A percentile compares a stretch with the other conserved stretches of the same genome.
phyloP scores from a whole-genome alignment of 2,329 filamentous ascomycete genomes.

The Xylariaceae sp. region DNA sequence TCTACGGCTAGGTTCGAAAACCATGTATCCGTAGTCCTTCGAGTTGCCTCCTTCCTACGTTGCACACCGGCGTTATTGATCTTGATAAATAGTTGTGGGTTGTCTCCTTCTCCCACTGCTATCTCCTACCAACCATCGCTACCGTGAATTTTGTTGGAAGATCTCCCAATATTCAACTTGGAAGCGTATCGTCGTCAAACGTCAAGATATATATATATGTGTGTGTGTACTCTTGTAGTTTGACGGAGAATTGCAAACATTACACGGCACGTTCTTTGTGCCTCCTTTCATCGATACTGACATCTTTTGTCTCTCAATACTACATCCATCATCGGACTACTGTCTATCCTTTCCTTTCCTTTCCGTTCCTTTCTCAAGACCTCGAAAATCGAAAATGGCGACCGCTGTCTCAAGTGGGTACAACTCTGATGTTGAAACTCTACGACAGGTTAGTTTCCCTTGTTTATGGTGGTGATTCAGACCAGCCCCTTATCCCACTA shows the following conservation, averaged over 20 bases:
- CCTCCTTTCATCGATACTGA: constrained; percentile 1
- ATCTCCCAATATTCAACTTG: background rate
- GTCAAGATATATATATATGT: background rate
- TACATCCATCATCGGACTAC: constrained; percentile 1
- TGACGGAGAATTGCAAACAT: background rate
- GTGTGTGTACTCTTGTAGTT: background rate
- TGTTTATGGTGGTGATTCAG: background rate
- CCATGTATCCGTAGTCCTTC: background rate
- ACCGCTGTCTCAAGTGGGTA: constrained; percentile 28
- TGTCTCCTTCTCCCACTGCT: background rate
- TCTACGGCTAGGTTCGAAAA: constrained; percentile 2
- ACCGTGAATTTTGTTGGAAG: background rate
- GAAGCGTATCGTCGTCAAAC: constrained; percentile 2
- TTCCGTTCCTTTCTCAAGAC: background rate
- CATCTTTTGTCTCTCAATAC: constrained; percentile 7
- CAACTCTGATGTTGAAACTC: constrained; percentile 32
- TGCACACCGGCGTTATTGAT: constrained; percentile 4
- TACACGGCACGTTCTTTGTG: constrained; percentile 1
- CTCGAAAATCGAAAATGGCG: constrained; percentile 21
- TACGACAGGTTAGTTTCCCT: constrained; percentile 26
- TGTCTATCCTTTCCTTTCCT: background rate
- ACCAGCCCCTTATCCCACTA: background rate
- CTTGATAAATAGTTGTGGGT: constrained; percentile 13
- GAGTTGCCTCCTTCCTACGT: background rate
- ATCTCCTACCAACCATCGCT: background rate